phyloP scores from a whole-genome alignment of 495 filamentous ascomycete genomes.

The Melanomma pulvis-pyrius region DNA sequence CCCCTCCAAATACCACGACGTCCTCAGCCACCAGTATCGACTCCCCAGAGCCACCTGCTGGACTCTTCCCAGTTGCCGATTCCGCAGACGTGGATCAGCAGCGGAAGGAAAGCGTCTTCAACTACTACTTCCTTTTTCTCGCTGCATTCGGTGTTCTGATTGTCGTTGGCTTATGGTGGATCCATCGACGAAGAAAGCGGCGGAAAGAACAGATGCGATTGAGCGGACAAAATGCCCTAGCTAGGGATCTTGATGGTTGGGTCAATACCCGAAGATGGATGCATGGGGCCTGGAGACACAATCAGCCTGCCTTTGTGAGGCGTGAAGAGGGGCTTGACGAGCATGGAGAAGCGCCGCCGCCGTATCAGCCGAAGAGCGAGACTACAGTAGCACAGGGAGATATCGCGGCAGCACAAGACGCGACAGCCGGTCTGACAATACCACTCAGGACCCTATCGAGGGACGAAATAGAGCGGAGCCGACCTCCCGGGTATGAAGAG shows the following conservation, averaged over 20 bases:
- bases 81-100: not conserved
- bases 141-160: slow-evolving; percentile 41
- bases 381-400: slow-evolving; percentile 16
- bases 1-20: not conserved
- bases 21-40: not conserved
- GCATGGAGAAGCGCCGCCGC: slow-evolving; percentile 49
- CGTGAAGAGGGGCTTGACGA: slow-evolving; percentile 50
- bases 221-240: slow-evolving; percentile 42
- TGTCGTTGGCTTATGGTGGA: slow-evolving; percentile 33
- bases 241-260: slow-evolving; percentile 45
- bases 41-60: slow-evolving; percentile 3
- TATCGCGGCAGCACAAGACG: not conserved
- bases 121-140: slow-evolving; percentile 51
- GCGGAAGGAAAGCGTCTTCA: slow-evolving; percentile 35
- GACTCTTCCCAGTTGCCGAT: slow-evolving; percentile 10
- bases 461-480: slow-evolving; percentile 33
- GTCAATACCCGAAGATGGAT: slow-evolving; percentile 39
- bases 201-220: slow-evolving; percentile 31
- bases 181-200: slow-evolving; percentile 39
- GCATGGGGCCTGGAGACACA: slow-evolving; percentile 39
- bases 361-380: slow-evolving; percentile 41
- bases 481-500: slow-evolving; percentile 42
- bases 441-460: slow-evolving; percentile 43
- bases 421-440: slow-evolving; percentile 30
- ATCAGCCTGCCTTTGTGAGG: slow-evolving; percentile 19